Percentiles rank a stretch among this genome's conserved stretches.
Evolutionary conservation across 2,329 filamentous ascomycete species (phyloP).

Genomic region (Nemania abortiva): DNA sequence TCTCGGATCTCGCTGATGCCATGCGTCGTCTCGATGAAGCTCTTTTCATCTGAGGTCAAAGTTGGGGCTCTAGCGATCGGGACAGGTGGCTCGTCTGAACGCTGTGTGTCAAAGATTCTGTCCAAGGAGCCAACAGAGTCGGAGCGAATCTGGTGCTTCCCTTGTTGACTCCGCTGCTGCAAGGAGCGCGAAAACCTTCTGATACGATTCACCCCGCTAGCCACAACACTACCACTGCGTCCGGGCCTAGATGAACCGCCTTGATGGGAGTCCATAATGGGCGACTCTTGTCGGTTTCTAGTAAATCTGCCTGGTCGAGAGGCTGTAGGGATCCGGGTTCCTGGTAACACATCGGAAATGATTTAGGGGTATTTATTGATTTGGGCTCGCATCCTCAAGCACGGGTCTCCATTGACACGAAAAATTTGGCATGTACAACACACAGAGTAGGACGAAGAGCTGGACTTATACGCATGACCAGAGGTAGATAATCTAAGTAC

Average conservation of each 20-base stretch:
- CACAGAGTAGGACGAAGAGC: neutral
- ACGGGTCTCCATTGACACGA: neutral
- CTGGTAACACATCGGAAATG: neutral
- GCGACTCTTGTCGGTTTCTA: neutral
- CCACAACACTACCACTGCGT: neutral
- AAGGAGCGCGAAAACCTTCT: slow-evolving; percentile 40
- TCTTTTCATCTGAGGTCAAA: slow-evolving; percentile 45
- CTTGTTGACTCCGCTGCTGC: slow-evolving; percentile 40
- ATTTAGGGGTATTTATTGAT: neutral
- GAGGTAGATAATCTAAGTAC: neutral
- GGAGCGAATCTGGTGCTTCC: slow-evolving; percentile 36
- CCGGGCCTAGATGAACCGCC: neutral
- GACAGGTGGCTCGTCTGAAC: slow-evolving; percentile 33
- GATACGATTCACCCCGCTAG: neutral
- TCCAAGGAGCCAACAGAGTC: slow-evolving; percentile 48
- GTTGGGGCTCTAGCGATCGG: slow-evolving; percentile 31
- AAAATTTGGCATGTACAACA: neutral
- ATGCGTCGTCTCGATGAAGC: slow-evolving; percentile 56
- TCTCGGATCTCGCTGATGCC: slow-evolving; percentile 60
- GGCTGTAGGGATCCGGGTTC: neutral
- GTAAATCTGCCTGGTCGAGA: neutral
- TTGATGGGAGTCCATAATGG: slow-evolving; percentile 25
- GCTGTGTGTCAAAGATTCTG: slow-evolving; percentile 48
- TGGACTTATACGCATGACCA: slow-evolving; percentile 8
- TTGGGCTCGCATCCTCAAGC: slow-evolving; percentile 3